phyloP scores from a whole-genome alignment of 2,329 filamentous ascomycete species.

The Daldinia sp. region DNA sequence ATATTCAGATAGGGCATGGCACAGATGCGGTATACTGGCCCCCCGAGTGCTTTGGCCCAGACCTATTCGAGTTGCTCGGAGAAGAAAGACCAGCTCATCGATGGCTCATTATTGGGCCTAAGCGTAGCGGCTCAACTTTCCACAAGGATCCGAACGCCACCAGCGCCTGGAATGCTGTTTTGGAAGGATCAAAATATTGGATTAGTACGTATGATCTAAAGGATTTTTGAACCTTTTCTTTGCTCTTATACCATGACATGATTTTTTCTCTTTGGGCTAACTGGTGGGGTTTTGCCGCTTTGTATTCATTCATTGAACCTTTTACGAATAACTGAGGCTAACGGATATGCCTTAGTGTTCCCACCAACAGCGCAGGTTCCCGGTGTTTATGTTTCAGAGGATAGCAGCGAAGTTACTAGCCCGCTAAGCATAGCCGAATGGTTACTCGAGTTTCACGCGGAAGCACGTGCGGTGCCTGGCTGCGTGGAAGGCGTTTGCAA shows the following conservation, averaged over 20 bases:
- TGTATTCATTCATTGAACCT: neutral
- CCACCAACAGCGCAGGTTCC: slow-evolving; percentile 80
- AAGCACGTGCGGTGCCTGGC: slow-evolving; percentile 77
- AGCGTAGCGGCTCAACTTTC: slow-evolving; percentile 89
- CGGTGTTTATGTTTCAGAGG: slow-evolving; percentile 87
- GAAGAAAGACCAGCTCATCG: slow-evolving; percentile 83
- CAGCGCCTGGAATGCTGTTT: slow-evolving; percentile 92
- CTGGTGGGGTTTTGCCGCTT: neutral
- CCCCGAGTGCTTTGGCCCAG: slow-evolving; percentile 84
- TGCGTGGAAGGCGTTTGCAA: slow-evolving; percentile 87
- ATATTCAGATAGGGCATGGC: slow-evolving; percentile 66
- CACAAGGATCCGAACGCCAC: slow-evolving; percentile 82
- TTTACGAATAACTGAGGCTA: slow-evolving; percentile 3
- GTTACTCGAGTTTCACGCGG: slow-evolving; percentile 86
- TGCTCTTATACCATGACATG: neutral
- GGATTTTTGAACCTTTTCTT: neutral
- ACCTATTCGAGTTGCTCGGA: slow-evolving; percentile 83
- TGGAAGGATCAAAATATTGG: slow-evolving; percentile 95
- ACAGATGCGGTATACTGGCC: slow-evolving; percentile 73
- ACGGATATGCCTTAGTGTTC: slow-evolving; percentile 65
- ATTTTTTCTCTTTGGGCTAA: neutral
- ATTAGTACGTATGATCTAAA: slow-evolving; percentile 60
- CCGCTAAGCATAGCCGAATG: slow-evolving; percentile 97
- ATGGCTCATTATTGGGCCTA: slow-evolving; percentile 92
- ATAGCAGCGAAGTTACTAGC: slow-evolving; percentile 91